Evolutionary conservation across 2,329 filamentous ascomycete species (phyloP), one percentile per base, ranked within the genome.

Genomic region (Mycosphaerelloides madeirae): DNA sequence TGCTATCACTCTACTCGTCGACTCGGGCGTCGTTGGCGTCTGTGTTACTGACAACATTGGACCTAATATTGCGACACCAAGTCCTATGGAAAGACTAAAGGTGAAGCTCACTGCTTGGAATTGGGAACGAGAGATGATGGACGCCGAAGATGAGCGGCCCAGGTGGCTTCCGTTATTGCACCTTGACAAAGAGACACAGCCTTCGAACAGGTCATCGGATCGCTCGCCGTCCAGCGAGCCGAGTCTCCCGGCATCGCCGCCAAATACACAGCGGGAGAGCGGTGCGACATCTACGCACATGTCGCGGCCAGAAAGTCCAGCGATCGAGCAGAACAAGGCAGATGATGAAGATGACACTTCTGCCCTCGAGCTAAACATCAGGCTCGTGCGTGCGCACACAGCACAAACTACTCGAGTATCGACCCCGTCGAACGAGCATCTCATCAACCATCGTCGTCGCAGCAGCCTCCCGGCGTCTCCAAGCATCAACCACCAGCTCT

Each of bases 91-190:
- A 8, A 51, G 48, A 16, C 49, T 55, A 8, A 55, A 50, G 44
- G 55, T 50, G 3, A 60, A 54, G 36, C 56, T 61, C 11, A 51
- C 53, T 1, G 55, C 49, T 2, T 61, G 58, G 58, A 55, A 49
- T 2, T 57, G 49, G 52, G 53, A 52, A 18, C 44, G 39, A 33
- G 51, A 55, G 33, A 31, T 51, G 13, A 36, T 35, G 16, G 41
- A 46, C 1, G 20, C 39, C 11, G 39, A 42, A 12, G 50, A 46
- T 13, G 41, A 41, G 19, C n/a, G 39, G 9, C 31, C 41, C 15
- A 48, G 41, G 18, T 48, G 31, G 36, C 39, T 51, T 5, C 50
- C 50, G n/a, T 41, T 54, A 12, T 32, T 52, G n/a, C 31, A 46
- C 6, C 31, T 51, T 28, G 38, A 50, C 16, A 34, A 44, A 19